These are phyloP conservation scores for Hirschfeldia incana DNA, from an alignment of 345 rosid genomes.

Conservation along the genomic window DNA sequence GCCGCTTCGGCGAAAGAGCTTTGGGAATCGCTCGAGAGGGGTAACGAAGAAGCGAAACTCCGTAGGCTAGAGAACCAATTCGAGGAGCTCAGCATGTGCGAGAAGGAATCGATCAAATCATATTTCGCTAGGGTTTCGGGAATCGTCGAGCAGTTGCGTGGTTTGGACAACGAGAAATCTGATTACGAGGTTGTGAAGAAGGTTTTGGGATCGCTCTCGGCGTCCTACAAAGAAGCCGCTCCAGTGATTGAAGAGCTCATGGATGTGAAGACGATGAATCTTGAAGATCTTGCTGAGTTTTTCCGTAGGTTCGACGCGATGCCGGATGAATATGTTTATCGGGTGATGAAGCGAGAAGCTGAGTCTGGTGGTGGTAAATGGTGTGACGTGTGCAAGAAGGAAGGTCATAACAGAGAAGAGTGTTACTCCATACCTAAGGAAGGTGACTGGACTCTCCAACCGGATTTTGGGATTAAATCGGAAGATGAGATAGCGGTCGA, in stretches of 20 bases:
- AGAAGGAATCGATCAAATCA: background rate
- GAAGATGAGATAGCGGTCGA: background rate
- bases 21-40: conserved; percentile 13
- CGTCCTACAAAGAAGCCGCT: background rate
- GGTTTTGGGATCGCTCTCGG: conserved; percentile 4
- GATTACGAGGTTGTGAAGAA: conserved; percentile 13
- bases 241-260: background rate
- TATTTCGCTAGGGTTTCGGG: conserved; percentile 11
- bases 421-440: background rate
- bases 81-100: conserved; percentile 5
- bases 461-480: background rate
- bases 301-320: background rate
- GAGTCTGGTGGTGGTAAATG: background rate
- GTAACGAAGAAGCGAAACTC: conserved; percentile 3
- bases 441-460: background rate
- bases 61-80: conserved; percentile 27
- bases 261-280: conserved; percentile 17
- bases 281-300: background rate
- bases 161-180: background rate
- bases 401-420: background rate
- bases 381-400: conserved; percentile 9
- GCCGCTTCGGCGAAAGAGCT: conserved; percentile 17
- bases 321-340: background rate
- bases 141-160: conserved; percentile 13
- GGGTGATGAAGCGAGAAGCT: background rate